Evolutionary conservation across 305 asterid species (phyloP).

Genomic region (Plantago lanceolata): DNA sequence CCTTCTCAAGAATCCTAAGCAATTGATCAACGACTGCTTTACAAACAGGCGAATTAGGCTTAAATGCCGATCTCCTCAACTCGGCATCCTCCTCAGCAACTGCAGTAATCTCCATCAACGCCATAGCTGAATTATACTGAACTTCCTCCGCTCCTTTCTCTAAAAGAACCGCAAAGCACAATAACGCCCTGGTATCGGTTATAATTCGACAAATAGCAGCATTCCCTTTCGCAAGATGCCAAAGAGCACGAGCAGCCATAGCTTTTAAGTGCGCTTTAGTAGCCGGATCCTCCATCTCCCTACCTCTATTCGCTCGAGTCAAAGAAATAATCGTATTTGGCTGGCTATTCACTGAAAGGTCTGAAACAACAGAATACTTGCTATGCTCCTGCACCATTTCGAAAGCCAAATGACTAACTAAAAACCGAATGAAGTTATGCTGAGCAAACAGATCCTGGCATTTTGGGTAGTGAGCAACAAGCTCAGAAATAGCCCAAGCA

Average conservation of each 20-base stretch:
- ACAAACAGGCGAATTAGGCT: constrained; percentile 60
- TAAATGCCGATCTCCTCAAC: constrained; percentile 52
- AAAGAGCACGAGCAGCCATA: constrained; percentile 64
- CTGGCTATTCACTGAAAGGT: constrained; percentile 5
- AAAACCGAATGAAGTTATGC: constrained; percentile 38
- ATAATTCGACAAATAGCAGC: constrained; percentile 49
- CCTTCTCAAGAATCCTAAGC: constrained; percentile 33
- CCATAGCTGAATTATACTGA: constrained; percentile 53
- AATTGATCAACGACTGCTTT: constrained; percentile 60
- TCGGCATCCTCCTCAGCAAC: constrained; percentile 53
- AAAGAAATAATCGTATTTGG: constrained; percentile 27
- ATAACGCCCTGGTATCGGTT: constrained; percentile 53
- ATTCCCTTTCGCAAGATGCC: constrained; percentile 50
- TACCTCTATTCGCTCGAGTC: constrained; percentile 33
- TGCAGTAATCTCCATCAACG: constrained; percentile 64
- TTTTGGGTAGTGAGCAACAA: constrained; percentile 39
- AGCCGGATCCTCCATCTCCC: constrained; percentile 53
- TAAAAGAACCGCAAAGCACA: constrained; percentile 51
- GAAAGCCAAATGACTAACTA: constrained; percentile 40
- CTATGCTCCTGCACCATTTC: constrained; percentile 49
- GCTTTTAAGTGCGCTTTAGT: constrained; percentile 52
- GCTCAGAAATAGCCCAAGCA: constrained; percentile 51
- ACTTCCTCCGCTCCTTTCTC: constrained; percentile 54
- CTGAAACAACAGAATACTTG: constrained; percentile 36
- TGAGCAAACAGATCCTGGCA: constrained; percentile 46